Evolutionary conservation across 164 flowering plant species (phyloP).

Genomic region (Vitis rupestris): DNA sequence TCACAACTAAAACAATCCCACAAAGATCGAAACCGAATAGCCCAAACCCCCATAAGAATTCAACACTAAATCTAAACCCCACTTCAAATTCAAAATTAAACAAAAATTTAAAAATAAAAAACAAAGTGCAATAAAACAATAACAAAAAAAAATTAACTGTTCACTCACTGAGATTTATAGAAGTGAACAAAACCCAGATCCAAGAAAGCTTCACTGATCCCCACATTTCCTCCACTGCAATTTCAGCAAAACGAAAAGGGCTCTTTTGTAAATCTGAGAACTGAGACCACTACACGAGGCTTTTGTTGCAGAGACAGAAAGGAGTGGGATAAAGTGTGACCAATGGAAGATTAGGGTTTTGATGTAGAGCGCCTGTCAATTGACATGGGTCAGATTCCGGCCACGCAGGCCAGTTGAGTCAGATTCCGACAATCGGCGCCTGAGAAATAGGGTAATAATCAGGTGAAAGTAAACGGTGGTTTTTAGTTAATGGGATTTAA

Average conservation of each 20-base stretch:
- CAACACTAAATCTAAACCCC: neutral
- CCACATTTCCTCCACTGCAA: no score
- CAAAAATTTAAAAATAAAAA: conserved; percentile 4
- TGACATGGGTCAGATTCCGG: no score
- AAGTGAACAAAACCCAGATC: conserved; percentile 10
- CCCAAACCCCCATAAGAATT: conserved; percentile 1
- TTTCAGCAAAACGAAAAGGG: no score
- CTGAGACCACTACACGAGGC: no score
- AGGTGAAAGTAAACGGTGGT: conserved; percentile 32
- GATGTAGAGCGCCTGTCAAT: no score
- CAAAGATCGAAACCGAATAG: conserved; percentile 16
- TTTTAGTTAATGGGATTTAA: conserved; percentile 28
- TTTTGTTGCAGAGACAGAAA: no score
- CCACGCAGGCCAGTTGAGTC: no score
- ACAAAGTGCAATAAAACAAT: neutral
- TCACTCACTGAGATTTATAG: conserved; percentile 24
- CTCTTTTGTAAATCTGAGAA: no score
- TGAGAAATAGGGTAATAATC: conserved; percentile 19
- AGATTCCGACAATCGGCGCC: no score
- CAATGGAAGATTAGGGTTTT: no score
- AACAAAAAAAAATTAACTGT: neutral
- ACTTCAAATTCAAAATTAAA: neutral
- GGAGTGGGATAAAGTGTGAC: no score
- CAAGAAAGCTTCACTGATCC: neutral
- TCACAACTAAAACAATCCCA: conserved; percentile 6